Conservation (phyloP, 768 basidiomycete species). For the Tulasnella calospora region DNA sequence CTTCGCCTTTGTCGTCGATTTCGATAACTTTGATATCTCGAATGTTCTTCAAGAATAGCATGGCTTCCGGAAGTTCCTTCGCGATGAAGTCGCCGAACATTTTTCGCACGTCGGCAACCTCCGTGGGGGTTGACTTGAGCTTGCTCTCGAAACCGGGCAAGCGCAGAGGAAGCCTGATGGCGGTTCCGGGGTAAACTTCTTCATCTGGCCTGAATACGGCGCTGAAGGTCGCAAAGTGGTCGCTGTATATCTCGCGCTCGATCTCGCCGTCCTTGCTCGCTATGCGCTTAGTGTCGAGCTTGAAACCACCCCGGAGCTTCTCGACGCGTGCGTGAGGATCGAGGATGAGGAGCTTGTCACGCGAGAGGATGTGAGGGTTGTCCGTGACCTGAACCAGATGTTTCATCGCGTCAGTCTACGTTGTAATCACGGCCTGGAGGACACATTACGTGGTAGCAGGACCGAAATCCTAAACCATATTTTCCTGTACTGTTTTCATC, state of each 20-base stretch:
- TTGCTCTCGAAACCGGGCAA: constrained; percentile 36
- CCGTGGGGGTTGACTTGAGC: constrained; percentile 40
- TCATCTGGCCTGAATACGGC: neutral
- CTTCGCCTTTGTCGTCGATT: constrained; percentile 34
- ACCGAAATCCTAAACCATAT: constrained; percentile 2
- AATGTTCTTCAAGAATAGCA: constrained; percentile 17
- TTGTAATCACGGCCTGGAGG: neutral
- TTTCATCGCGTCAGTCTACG: neutral
- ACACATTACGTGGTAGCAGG: constrained; percentile 8
- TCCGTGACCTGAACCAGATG: constrained; percentile 8
- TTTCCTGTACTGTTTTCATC: constrained; percentile 18
- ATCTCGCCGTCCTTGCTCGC: neutral
- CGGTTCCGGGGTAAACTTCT: constrained; percentile 37
- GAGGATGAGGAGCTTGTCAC: constrained; percentile 1
- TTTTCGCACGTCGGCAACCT: constrained; percentile 44
- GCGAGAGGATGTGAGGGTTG: constrained; percentile 19
- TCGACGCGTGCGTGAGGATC: constrained; percentile 15
- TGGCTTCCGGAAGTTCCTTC: neutral
- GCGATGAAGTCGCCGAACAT: constrained; percentile 34
- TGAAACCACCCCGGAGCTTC: neutral
- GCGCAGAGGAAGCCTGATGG: constrained; percentile 50
- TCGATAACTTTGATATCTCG: constrained; percentile 42
- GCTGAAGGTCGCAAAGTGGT: constrained; percentile 1
- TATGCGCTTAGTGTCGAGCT: neutral
- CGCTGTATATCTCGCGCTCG: neutral